A percentile compares a stretch with the other conserved stretches of the same genome.
Conservation (phyloP, 2,329 filamentous ascomycete species). For the Paecilomyces sp. region DNA sequence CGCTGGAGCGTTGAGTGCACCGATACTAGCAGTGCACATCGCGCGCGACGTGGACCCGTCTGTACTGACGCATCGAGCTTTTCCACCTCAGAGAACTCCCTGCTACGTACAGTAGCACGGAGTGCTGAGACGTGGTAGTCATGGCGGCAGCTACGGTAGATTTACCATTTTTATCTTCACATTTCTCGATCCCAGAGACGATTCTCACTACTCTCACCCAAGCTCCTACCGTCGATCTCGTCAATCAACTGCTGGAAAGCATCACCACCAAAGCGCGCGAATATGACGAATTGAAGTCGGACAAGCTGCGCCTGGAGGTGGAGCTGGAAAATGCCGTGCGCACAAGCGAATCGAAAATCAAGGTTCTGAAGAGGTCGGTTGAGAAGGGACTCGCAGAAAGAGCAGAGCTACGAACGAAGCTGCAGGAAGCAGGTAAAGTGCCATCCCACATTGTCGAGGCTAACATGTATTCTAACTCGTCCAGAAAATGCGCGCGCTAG, state of each 20-base stretch:
- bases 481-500: conserved; percentile 68
- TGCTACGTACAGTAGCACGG: conserved; percentile 7
- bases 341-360: conserved; percentile 72
- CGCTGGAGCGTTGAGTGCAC: conserved; percentile 12
- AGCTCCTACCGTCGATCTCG: conserved; percentile 65
- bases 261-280: conserved; percentile 75
- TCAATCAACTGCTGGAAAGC: conserved; percentile 65
- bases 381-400: conserved; percentile 80
- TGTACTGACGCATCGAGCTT: conserved; percentile 3
- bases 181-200: conserved; percentile 51
- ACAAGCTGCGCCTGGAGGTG: conserved; percentile 84
- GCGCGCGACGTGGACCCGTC: conserved; percentile 6
- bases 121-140: conserved; percentile 6
- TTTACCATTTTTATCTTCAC: conserved; percentile 52
- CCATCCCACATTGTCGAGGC: not conserved
- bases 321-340: conserved; percentile 88
- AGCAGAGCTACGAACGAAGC: conserved; percentile 70
- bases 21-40: conserved; percentile 7
- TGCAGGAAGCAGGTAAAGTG: conserved; percentile 68
- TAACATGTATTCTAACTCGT: conserved; percentile 9
- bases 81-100: conserved; percentile 7
- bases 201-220: conserved; percentile 50
- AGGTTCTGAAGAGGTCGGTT: conserved; percentile 70
- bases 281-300: conserved; percentile 71
- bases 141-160: conserved; percentile 54